Evolutionary conservation across 352 stramenopile genomes (phyloP), one percentile per base, ranked within the genome.

Genomic region (Phytophthora vignae): DNA sequence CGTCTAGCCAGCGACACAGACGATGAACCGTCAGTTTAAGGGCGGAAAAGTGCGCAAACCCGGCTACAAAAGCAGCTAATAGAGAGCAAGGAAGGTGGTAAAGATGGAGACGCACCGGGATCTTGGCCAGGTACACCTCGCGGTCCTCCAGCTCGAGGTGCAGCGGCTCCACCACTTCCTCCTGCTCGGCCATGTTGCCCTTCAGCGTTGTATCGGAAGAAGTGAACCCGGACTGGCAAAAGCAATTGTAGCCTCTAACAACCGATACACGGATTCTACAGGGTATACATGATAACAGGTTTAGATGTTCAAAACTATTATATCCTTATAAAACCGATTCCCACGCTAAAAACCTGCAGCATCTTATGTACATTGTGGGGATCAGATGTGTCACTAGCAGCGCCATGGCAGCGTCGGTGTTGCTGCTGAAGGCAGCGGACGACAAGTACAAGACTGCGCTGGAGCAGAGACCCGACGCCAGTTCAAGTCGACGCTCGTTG

Each of bases 121-220:
- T 90, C 76, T 96, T 96, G 52, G 88, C 89, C 56, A 96, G 80
- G 67, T 95, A 96, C 62, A 96, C 84, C 78, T 96, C 87, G 54
- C 89, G 87, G 75, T 94, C 87, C 79, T 96, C 87, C 31, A 94
- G 84, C 67, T 96, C 89, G 48, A 96, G 77, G 73, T 95, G 89
- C 75, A 96, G 74, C 53, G 88, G 89, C 87, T 98, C 92, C 50
- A 97, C 87, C n/a, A 97, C 82, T 56, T 97, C 83, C 48, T 95
- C 88, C 58, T 97, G 92, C 65, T 98, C 86, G 7, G 81, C 76
- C 85, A 94, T 94, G 21, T 66, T 81, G 29, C 12, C 3, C 38
- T 4, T 2, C 12, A n/a, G 12, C 14, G 42, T 36, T 42, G 33
- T 55, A 52, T 59, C 29, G 15, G 12, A 49, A 48, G n/a, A n/a